Conservation (phyloP, 345 rosid species). For the Eucalyptus polyanthemos region DNA sequence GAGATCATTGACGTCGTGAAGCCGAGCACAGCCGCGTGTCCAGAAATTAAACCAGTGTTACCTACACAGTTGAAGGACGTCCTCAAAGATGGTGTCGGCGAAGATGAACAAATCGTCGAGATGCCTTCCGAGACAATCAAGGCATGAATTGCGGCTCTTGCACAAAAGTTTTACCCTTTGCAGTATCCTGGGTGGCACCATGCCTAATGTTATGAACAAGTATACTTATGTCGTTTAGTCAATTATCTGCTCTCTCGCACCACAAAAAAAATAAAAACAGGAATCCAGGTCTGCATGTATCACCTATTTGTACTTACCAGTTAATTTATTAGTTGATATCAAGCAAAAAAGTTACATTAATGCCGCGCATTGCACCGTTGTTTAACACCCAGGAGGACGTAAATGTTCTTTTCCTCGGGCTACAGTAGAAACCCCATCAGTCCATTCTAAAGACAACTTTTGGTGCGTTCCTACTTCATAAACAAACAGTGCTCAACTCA, state of each 20-base stretch:
- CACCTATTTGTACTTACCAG: not conserved
- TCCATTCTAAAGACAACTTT: not conserved
- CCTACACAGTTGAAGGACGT: not conserved
- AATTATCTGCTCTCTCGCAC: not conserved
- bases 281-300: not conserved
- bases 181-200: not conserved
- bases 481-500: not conserved
- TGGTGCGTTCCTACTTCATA: not conserved
- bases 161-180: not conserved
- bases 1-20: conserved; percentile 9
- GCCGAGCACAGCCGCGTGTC: not conserved
- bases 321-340: not conserved
- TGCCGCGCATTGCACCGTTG: not conserved
- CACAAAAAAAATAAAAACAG: not conserved
- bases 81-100: not conserved
- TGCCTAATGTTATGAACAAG: not conserved
- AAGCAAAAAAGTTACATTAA: not conserved
- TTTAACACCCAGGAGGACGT: not conserved
- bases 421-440: not conserved
- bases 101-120: not conserved
- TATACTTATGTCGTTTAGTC: not conserved
- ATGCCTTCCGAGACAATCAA: not conserved
- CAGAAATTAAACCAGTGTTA: not conserved
- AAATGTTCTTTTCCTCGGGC: not conserved
- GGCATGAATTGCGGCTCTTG: not conserved